These are phyloP conservation scores for Xylaria sp. DNA, from an alignment of 495 filamentous ascomycete genomes.

Conservation along the genomic window DNA sequence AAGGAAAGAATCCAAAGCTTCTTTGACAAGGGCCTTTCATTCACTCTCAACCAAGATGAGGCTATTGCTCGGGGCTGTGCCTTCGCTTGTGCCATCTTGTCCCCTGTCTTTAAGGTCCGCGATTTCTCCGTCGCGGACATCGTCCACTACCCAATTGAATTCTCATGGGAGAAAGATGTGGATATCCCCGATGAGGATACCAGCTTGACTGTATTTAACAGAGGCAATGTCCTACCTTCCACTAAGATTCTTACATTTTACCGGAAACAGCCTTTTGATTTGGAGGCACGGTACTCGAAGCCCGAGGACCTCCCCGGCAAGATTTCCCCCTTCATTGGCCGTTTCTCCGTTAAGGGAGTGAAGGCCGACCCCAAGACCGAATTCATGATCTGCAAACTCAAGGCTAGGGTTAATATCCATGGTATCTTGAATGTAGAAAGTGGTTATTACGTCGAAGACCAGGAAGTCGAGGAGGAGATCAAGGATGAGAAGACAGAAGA, in stretches of 20 bases:
- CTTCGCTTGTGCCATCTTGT: constrained; percentile 98
- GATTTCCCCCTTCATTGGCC: constrained; percentile 91
- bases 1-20: constrained; percentile 90
- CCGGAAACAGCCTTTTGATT: constrained; percentile 95
- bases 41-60: constrained; percentile 98
- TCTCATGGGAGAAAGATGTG: constrained; percentile 98
- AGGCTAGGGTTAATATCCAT: constrained; percentile 96
- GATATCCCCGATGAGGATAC: constrained; percentile 99
- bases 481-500: constrained; percentile 64
- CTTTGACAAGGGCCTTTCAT: constrained; percentile 91
- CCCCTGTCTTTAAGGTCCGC: constrained; percentile 96
- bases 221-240: constrained; percentile 95
- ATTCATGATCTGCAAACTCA: constrained; percentile 99
- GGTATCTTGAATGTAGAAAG: constrained; percentile 96
- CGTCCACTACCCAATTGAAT: constrained; percentile 98
- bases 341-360: constrained; percentile 92
- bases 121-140: constrained; percentile 98
- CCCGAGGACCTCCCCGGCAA: constrained; percentile 90
- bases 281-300: constrained; percentile 92
- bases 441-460: constrained; percentile 97
- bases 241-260: constrained; percentile 99
- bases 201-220: constrained; percentile 95
- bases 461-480: constrained; percentile 95
- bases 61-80: constrained; percentile 95
- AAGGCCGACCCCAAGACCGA: constrained; percentile 86